phyloP scores from a whole-genome alignment of 495 filamentous ascomycete genomes.

The Glarea lozoyensis region DNA sequence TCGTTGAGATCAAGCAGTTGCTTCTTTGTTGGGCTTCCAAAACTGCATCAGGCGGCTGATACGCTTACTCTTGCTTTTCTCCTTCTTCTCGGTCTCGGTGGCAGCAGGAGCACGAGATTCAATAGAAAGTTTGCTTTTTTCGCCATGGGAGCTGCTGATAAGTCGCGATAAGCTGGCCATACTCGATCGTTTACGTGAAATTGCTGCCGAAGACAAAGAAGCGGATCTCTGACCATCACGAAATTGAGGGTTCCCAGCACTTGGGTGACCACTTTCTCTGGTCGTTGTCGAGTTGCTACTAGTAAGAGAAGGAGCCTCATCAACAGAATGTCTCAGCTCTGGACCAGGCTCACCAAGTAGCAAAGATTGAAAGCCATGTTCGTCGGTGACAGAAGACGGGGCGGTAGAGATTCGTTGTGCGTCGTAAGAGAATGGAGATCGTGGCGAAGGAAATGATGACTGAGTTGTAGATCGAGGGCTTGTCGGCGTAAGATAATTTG shows the following conservation, averaged over 20 bases:
- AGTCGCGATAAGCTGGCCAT: slow-evolving; percentile 79
- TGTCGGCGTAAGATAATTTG: slow-evolving; percentile 38
- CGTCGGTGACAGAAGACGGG: slow-evolving; percentile 60
- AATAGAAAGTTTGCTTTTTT: slow-evolving; percentile 73
- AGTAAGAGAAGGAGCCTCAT: slow-evolving; percentile 80
- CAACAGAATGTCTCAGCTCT: slow-evolving; percentile 64
- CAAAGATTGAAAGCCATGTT: slow-evolving; percentile 51
- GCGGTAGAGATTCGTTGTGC: slow-evolving; percentile 62
- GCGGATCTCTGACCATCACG: slow-evolving; percentile 53
- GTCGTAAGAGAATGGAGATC: slow-evolving; percentile 56
- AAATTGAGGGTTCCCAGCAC: slow-evolving; percentile 23
- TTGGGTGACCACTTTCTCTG: slow-evolving; percentile 39
- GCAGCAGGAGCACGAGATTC: slow-evolving; percentile 50
- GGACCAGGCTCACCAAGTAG: slow-evolving; percentile 54
- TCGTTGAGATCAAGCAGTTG: not conserved
- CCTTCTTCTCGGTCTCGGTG: slow-evolving; percentile 46
- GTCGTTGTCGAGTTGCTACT: slow-evolving; percentile 84
- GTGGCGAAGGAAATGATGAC: slow-evolving; percentile 47
- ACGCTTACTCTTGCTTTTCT: slow-evolving; percentile 62
- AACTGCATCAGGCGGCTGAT: slow-evolving; percentile 78
- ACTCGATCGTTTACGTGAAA: slow-evolving; percentile 70
- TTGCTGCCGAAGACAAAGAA: slow-evolving; percentile 57
- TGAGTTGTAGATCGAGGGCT: slow-evolving; percentile 43
- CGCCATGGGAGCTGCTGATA: slow-evolving; percentile 66
- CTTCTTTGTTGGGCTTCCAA: slow-evolving; percentile 40